phyloP scores from a whole-genome alignment of 2,329 filamentous ascomycete species.

The Zymoseptoria pseudotritici region DNA sequence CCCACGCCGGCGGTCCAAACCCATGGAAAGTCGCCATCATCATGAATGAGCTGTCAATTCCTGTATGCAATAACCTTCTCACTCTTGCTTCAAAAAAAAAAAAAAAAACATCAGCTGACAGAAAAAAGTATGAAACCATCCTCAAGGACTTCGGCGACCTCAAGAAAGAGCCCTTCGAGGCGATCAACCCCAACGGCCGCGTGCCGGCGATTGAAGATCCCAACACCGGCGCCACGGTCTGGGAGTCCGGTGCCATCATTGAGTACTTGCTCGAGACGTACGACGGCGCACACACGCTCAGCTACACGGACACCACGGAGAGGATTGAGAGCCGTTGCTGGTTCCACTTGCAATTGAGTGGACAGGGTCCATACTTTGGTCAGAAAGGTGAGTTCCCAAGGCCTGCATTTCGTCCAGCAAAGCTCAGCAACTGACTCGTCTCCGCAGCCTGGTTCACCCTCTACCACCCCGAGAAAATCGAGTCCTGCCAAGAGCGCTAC shows the following conservation, averaged over 20 bases:
- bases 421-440: background rate
- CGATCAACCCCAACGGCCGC: conserved; percentile 37
- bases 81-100: conserved; percentile 30
- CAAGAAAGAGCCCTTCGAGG: conserved; percentile 33
- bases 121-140: conserved; percentile 27
- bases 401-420: too few relatives aligned
- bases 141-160: conserved; percentile 33
- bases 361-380: conserved; percentile 35
- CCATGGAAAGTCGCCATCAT: conserved; percentile 1
- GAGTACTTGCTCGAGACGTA: conserved; percentile 27
- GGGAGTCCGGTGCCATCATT: conserved; percentile 27
- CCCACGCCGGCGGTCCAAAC: conserved; percentile 14
- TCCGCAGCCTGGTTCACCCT: conserved; percentile 23
- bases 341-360: conserved; percentile 28
- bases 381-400: conserved; percentile 33
- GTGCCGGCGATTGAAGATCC: conserved; percentile 42
- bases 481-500: conserved; percentile 38
- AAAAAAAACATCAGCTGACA: conserved; percentile 20
- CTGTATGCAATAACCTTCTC: background rate
- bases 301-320: conserved; percentile 17
- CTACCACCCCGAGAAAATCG: conserved; percentile 37
- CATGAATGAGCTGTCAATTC: conserved; percentile 1
- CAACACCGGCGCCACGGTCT: conserved; percentile 37
- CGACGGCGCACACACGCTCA: conserved; percentile 21
- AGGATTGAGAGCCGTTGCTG: conserved; percentile 22